A percentile compares a stretch with the other conserved stretches of the same genome.
Evolutionary conservation across 1,284 basidiomycete genomes (phyloP).

Genomic region (Irpex lacteus): DNA sequence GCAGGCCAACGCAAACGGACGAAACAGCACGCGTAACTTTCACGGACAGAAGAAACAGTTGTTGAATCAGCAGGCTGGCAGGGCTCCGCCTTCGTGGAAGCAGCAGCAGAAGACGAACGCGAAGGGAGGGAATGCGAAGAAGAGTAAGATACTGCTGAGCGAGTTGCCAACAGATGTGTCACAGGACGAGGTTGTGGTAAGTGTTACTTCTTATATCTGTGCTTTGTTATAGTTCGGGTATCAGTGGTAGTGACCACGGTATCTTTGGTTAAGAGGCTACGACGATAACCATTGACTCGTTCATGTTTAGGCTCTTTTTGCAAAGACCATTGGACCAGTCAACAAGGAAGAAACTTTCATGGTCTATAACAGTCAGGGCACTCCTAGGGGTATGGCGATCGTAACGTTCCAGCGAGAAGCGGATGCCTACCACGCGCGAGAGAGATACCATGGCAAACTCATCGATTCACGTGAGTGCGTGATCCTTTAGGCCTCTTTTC

Average conservation of each 20-base stretch:
- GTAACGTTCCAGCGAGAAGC: slow-evolving; percentile 58
- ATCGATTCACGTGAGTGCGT: slow-evolving; percentile 66
- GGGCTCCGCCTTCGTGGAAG: slow-evolving; percentile 60
- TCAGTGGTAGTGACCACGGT: neutral
- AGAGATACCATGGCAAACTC: slow-evolving; percentile 71
- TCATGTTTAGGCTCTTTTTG: slow-evolving; percentile 59
- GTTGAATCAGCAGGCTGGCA: slow-evolving; percentile 45
- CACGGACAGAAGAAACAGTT: slow-evolving; percentile 48
- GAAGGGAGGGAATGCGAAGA: slow-evolving; percentile 27
- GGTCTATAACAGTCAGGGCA: slow-evolving; percentile 68
- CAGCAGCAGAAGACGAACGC: slow-evolving; percentile 28
- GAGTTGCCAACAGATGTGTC: slow-evolving; percentile 67
- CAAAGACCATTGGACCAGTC: slow-evolving; percentile 70
- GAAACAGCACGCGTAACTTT: slow-evolving; percentile 4
- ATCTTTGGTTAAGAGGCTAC: neutral
- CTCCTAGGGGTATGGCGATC: slow-evolving; percentile 74
- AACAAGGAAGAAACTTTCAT: slow-evolving; percentile 53
- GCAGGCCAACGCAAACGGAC: neutral
- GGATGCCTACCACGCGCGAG: slow-evolving; percentile 58
- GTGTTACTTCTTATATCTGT: slow-evolving; percentile 20
- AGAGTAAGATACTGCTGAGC: slow-evolving; percentile 70
- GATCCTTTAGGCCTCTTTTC: neutral
- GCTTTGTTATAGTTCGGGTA: neutral
- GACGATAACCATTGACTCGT: neutral
- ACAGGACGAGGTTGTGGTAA: slow-evolving; percentile 66